Conservation (phyloP, 306 rosid species). For the Hippophae rhamnoides region DNA sequence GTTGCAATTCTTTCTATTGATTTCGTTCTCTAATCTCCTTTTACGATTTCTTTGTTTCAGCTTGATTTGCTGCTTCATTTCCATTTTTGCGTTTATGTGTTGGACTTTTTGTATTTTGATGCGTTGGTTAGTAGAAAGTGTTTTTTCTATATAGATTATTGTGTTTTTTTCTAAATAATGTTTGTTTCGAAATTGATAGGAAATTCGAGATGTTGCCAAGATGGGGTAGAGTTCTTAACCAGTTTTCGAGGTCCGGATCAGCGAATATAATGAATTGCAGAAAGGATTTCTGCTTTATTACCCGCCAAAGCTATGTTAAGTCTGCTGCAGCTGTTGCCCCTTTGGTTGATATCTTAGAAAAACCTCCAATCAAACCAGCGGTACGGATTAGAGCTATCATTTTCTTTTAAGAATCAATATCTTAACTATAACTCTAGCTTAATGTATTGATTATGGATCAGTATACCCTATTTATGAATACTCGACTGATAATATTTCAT, state of each 20-base stretch:
- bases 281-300: constrained; percentile 17
- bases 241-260: constrained; percentile 38
- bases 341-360: constrained; percentile 19
- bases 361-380: constrained; percentile 17
- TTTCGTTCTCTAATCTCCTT: too few species aligned
- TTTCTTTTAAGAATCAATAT: background rate
- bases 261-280: constrained; percentile 21
- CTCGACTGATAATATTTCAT: background rate
- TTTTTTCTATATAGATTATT: background rate
- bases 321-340: constrained; percentile 47
- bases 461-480: background rate
- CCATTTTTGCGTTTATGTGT: background rate
- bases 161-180: background rate
- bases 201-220: constrained; percentile 45
- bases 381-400: constrained; percentile 20
- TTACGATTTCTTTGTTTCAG: too few species aligned
- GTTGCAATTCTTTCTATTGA: too few species aligned
- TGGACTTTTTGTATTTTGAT: too few species aligned
- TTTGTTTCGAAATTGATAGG: constrained; percentile 4
- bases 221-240: constrained; percentile 42
- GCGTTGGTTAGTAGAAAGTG: background rate
- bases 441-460: background rate
- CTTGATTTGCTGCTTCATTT: too few species aligned
- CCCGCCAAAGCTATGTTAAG: constrained; percentile 41
- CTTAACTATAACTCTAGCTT: background rate